Evolutionary conservation across 2,329 filamentous ascomycete species (phyloP).

Genomic region (Talaromyces sp.): DNA sequence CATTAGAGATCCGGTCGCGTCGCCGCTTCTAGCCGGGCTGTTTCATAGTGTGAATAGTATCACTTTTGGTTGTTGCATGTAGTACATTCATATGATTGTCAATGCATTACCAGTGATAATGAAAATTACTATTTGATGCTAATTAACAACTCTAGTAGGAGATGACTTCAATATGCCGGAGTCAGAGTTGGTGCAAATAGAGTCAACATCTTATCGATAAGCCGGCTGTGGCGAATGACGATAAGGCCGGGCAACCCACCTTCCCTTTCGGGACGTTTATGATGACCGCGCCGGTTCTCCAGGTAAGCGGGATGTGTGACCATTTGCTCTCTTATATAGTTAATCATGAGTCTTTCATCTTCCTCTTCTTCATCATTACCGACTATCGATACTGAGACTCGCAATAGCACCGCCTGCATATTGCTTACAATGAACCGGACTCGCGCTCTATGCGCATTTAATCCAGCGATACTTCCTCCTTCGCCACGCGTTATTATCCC

Average conservation of each 20-base stretch:
- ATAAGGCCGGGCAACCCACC: constrained; percentile 1
- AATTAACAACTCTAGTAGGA: no score
- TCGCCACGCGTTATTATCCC: background rate
- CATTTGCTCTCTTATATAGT: background rate
- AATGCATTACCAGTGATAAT: no score
- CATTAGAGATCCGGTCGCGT: constrained; percentile 9
- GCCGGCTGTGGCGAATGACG: background rate
- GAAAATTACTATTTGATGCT: no score
- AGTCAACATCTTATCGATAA: background rate
- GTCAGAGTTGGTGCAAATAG: background rate
- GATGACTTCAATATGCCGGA: no score
- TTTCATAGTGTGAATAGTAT: background rate
- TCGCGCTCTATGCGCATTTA: constrained; percentile 6
- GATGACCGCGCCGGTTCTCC: constrained; percentile 8
- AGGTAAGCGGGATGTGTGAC: background rate
- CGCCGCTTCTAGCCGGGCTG: constrained; percentile 5
- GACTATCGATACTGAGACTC: background rate
- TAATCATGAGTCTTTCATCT: background rate
- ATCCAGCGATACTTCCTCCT: background rate
- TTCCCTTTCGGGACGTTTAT: background rate
- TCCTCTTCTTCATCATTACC: background rate
- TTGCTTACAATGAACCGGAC: constrained; percentile 9
- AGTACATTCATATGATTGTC: no score
- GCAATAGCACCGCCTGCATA: background rate
- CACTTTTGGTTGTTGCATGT: no score